These are phyloP conservation scores for Tylopilus balloui DNA, from an alignment of 768 basidiomycete species.

Conservation along the genomic window DNA sequence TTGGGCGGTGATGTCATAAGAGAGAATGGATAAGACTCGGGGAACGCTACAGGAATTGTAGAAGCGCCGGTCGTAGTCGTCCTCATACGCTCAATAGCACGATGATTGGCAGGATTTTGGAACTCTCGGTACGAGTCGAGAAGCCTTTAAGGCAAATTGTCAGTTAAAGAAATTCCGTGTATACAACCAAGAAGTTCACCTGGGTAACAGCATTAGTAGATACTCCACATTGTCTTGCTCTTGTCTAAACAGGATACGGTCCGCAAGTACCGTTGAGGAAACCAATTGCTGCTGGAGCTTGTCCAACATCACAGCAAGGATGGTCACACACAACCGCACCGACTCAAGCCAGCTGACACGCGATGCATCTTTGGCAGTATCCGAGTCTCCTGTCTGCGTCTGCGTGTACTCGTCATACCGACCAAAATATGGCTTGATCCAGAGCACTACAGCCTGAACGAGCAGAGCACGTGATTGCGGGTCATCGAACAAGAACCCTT, in stretches of 20 bases:
- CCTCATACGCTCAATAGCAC: slow-evolving; percentile 64
- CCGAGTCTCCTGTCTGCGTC: slow-evolving; percentile 60
- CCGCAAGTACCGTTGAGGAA: slow-evolving; percentile 55
- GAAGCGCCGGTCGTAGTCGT: slow-evolving; percentile 56
- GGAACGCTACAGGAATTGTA: slow-evolving; percentile 75
- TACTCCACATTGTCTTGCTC: slow-evolving; percentile 94
- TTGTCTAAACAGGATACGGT: slow-evolving; percentile 59
- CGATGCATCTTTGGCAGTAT: slow-evolving; percentile 63
- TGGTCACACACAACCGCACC: slow-evolving; percentile 84
- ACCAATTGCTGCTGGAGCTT: slow-evolving; percentile 80
- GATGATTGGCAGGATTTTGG: slow-evolving; percentile 58
- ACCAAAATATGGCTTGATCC: slow-evolving; percentile 95
- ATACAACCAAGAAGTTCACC: slow-evolving; percentile 43
- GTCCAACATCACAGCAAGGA: slow-evolving; percentile 86
- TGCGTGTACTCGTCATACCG: slow-evolving; percentile 79
- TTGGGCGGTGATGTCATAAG: slow-evolving; percentile 67
- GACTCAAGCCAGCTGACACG: slow-evolving; percentile 86
- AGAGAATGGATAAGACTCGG: slow-evolving; percentile 91
- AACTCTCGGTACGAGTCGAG: slow-evolving; percentile 87
- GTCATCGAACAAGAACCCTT: slow-evolving; percentile 83
- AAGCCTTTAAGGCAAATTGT: slow-evolving; percentile 44
- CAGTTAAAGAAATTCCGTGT: neutral
- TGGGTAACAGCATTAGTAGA: slow-evolving; percentile 76
- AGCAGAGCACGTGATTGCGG: slow-evolving; percentile 71
- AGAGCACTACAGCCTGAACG: slow-evolving; percentile 83